Conservation (phyloP, 1,139 yeast species). For the Spathaspora sp. region DNA sequence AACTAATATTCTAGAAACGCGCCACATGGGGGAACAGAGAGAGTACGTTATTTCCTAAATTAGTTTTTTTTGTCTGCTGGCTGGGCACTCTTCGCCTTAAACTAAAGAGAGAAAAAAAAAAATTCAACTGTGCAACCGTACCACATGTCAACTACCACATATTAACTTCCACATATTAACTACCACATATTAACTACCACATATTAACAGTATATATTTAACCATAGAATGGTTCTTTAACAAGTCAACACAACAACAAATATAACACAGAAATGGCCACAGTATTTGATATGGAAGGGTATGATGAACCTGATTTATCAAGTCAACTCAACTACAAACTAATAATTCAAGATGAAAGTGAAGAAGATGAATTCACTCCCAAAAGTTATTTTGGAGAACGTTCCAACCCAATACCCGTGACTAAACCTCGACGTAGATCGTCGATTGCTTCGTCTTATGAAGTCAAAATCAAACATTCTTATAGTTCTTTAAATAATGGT, state of each 20-base stretch:
- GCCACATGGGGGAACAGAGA: no score
- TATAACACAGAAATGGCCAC: constrained; percentile 15
- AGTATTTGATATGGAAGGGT: constrained; percentile 16
- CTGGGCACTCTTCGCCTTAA: neutral
- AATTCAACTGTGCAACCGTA: neutral
- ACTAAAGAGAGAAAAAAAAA: neutral
- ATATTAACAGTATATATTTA: neutral
- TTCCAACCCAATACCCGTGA: constrained; percentile 10
- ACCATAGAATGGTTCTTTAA: neutral
- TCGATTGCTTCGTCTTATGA: constrained; percentile 20
- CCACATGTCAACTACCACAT: neutral
- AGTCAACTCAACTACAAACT: constrained; percentile 10
- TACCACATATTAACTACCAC: no score
- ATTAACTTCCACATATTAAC: no score
- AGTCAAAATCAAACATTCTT: constrained; percentile 14
- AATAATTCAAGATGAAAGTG: constrained; percentile 8
- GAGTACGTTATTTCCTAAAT: no score
- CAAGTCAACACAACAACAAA: neutral
- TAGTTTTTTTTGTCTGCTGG: neutral
- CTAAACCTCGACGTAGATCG: constrained; percentile 15
- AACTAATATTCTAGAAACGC: no score
- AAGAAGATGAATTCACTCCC: constrained; percentile 8
- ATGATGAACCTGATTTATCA: constrained; percentile 7
- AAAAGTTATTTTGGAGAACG: constrained; percentile 4
- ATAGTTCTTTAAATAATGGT: constrained; percentile 9